phyloP scores from a whole-genome alignment of 371 early-diverging fungal species.

The Mucor velutinosus region DNA sequence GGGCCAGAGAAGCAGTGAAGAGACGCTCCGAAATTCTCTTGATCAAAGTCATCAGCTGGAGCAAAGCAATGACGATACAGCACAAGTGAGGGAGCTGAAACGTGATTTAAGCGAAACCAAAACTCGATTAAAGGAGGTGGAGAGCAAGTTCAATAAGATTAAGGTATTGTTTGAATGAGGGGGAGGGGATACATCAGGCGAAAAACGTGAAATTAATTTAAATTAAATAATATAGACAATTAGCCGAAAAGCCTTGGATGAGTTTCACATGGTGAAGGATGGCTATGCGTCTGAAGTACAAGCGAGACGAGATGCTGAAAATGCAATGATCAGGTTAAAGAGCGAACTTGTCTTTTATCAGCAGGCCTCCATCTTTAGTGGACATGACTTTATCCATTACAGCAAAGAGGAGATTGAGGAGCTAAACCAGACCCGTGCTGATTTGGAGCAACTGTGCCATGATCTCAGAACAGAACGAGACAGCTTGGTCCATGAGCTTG shows the following conservation, averaged over 20 bases:
- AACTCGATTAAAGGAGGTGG: conserved; percentile 34
- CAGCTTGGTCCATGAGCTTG: conserved; percentile 22
- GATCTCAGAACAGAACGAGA: conserved; percentile 36
- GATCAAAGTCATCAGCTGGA: not conserved
- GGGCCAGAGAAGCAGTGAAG: conserved; percentile 26
- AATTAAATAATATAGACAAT: conserved; percentile 28
- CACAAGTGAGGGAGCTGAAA: conserved; percentile 18
- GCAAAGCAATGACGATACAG: conserved; percentile 4
- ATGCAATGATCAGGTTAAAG: conserved; percentile 27
- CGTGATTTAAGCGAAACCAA: conserved; percentile 34
- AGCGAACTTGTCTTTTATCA: conserved; percentile 41
- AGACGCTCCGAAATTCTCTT: conserved; percentile 14
- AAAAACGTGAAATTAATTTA: not conserved
- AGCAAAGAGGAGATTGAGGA: conserved; percentile 38
- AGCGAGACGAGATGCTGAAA: conserved; percentile 43
- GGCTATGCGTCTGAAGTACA: conserved; percentile 42
- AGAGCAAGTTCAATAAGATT: conserved; percentile 45
- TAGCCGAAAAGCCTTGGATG: conserved; percentile 51
- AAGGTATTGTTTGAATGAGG: conserved; percentile 29
- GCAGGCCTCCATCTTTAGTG: conserved; percentile 27
- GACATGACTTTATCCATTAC: conserved; percentile 13
- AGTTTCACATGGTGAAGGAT: conserved; percentile 48
- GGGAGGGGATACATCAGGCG: not conserved
- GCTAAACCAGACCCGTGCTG: conserved; percentile 18
- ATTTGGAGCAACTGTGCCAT: conserved; percentile 34